Conservation (phyloP, 768 basidiomycete genomes). For the Russula sp. region DNA sequence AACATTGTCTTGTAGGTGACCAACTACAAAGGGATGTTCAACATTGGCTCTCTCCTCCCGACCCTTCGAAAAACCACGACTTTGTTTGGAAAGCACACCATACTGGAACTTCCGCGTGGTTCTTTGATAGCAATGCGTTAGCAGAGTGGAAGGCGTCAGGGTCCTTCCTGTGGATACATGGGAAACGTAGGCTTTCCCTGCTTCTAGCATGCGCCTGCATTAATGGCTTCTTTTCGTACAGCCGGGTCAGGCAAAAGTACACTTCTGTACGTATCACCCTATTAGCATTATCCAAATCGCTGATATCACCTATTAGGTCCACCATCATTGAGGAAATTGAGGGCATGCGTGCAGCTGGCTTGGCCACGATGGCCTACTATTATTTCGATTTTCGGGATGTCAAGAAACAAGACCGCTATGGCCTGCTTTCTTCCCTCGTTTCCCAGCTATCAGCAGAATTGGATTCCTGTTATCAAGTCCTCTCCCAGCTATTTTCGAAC, state of each 20-base stretch:
- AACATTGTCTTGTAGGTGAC: not conserved
- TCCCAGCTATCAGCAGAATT: constrained; percentile 2
- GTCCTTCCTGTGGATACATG: not conserved
- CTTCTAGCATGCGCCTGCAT: accelerated
- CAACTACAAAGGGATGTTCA: not conserved
- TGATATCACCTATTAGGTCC: not conserved
- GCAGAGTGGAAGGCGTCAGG: not conserved
- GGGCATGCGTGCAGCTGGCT: not conserved
- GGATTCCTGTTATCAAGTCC: not conserved
- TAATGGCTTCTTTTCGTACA: not conserved
- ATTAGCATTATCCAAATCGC: not conserved
- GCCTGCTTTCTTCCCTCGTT: constrained; percentile 10
- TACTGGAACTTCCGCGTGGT: not conserved
- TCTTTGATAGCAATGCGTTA: not conserved
- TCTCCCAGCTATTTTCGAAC: not conserved
- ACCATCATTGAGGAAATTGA: constrained; percentile 9
- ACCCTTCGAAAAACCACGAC: not conserved
- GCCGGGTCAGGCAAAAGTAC: constrained; percentile 14
- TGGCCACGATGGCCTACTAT: constrained; percentile 11
- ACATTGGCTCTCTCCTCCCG: not conserved
- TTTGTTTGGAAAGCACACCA: not conserved
- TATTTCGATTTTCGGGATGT: constrained; percentile 16
- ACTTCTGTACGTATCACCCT: constrained; percentile 1
- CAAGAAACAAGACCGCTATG: constrained; percentile 3
- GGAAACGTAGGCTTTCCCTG: not conserved